Conservation (phyloP, 2,329 filamentous ascomycete genomes). For the Lasiodiplodia gonubiensis region DNA sequence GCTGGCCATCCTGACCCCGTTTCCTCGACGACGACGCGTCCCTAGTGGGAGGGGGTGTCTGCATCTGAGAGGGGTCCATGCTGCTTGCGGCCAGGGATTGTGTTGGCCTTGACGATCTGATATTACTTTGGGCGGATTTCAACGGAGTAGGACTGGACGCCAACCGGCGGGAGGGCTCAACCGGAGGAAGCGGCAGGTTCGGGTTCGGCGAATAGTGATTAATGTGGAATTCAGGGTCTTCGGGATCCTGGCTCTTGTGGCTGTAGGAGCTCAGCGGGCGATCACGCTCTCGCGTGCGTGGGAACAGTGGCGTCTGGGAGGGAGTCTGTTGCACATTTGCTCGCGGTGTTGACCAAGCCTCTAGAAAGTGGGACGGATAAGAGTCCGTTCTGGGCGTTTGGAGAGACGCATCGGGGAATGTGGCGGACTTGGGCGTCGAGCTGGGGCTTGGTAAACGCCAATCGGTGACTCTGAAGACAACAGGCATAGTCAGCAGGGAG, state of each 20-base stretch:
- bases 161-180: slow-evolving; percentile 64
- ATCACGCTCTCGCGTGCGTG: slow-evolving; percentile 44
- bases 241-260: slow-evolving; percentile 42
- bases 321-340: slow-evolving; percentile 49
- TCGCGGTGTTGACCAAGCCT: slow-evolving; percentile 56
- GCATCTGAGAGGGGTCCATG: slow-evolving; percentile 58
- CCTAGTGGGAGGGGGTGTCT: slow-evolving; percentile 67
- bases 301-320: slow-evolving; percentile 48
- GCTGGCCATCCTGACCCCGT: slow-evolving; percentile 36
- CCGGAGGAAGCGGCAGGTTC: slow-evolving; percentile 62
- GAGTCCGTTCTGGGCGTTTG: slow-evolving; percentile 54
- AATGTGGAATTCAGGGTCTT: slow-evolving; percentile 61
- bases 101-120: background rate
- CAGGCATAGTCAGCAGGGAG: slow-evolving; percentile 23
- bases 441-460: slow-evolving; percentile 59
- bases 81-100: background rate
- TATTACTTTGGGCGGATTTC: background rate
- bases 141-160: slow-evolving; percentile 62
- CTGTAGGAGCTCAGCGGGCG: slow-evolving; percentile 44
- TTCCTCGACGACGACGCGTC: slow-evolving; percentile 59
- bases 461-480: slow-evolving; percentile 46
- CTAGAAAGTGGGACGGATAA: slow-evolving; percentile 54
- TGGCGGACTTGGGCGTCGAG: slow-evolving; percentile 53
- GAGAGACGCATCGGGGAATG: slow-evolving; percentile 47
- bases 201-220: slow-evolving; percentile 64